Evolutionary conservation across 2,329 filamentous ascomycete species (phyloP).

Genomic region (Amauroascus verrucosus): DNA sequence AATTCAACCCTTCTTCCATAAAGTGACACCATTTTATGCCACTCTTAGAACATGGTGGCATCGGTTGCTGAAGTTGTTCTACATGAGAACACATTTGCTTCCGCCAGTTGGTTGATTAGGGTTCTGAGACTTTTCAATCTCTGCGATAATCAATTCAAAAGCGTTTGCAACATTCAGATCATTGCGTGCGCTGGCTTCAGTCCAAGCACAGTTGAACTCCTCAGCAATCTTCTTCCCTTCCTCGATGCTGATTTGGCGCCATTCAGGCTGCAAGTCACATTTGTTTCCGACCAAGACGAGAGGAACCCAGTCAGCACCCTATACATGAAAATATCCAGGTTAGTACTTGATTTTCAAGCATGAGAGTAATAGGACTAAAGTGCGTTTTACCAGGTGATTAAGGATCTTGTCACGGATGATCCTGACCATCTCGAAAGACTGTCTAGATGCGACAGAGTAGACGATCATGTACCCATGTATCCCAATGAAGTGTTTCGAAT

Average conservation of each 20-base stretch:
- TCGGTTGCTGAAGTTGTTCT: conserved; percentile 7
- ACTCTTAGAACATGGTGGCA: neutral
- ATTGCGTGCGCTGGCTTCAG: conserved; percentile 85
- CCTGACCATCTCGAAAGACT: conserved; percentile 94
- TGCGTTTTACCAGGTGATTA: conserved; percentile 67
- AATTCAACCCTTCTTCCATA: neutral
- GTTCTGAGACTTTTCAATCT: conserved; percentile 91
- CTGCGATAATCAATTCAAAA: conserved; percentile 86
- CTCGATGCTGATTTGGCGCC: conserved; percentile 78
- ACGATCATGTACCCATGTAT: conserved; percentile 98
- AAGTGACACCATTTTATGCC: neutral
- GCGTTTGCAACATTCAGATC: conserved; percentile 88
- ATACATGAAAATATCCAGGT: conserved; percentile 1
- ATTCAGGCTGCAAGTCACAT: conserved; percentile 82
- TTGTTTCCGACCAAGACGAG: conserved; percentile 97
- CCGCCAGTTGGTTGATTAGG: conserved; percentile 71
- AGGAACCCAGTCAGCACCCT: conserved; percentile 88
- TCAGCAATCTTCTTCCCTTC: conserved; percentile 76
- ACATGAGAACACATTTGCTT: conserved; percentile 82
- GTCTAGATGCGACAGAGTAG: conserved; percentile 88
- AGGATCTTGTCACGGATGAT: conserved; percentile 96
- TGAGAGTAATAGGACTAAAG: neutral
- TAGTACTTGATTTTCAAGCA: neutral
- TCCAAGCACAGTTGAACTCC: conserved; percentile 85
- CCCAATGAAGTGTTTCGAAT: conserved; percentile 97